These are phyloP conservation scores for Alternaria hordeiaustralica DNA, from an alignment of 2,329 filamentous ascomycete species.

Conservation along the genomic window DNA sequence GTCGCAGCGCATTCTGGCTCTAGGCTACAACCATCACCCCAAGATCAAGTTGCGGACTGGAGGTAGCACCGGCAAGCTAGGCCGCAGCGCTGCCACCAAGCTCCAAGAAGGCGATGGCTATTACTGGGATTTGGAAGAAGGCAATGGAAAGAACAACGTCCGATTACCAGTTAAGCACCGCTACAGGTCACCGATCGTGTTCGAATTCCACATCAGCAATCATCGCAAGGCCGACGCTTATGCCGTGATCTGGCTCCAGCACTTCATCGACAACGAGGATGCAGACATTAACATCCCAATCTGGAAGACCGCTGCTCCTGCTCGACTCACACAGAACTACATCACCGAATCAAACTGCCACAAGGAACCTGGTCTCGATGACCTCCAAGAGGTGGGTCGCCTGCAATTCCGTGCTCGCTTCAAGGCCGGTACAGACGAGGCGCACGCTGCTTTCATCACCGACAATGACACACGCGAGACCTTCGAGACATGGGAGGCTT, in stretches of 20 bases:
- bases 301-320: slow-evolving; percentile 79
- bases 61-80: slow-evolving; percentile 76
- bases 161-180: slow-evolving; percentile 88
- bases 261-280: slow-evolving; percentile 80
- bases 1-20: slow-evolving; percentile 71
- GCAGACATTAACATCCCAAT: slow-evolving; percentile 85
- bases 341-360: slow-evolving; percentile 79
- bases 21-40: slow-evolving; percentile 65
- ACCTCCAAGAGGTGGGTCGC: slow-evolving; percentile 80
- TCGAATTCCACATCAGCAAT: slow-evolving; percentile 77
- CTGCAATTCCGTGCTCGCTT: slow-evolving; percentile 82
- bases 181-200: slow-evolving; percentile 86
- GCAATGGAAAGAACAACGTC: slow-evolving; percentile 61
- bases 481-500: slow-evolving; percentile 93
- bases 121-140: slow-evolving; percentile 64
- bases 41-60: slow-evolving; percentile 84
- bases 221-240: slow-evolving; percentile 77
- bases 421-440: slow-evolving; percentile 87
- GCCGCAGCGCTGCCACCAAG: slow-evolving; percentile 66
- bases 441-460: slow-evolving; percentile 80
- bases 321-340: slow-evolving; percentile 87
- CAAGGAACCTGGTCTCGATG: slow-evolving; percentile 72
- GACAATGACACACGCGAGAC: slow-evolving; percentile 92
- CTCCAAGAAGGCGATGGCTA: slow-evolving; percentile 65
- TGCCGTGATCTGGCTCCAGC: slow-evolving; percentile 83